Evolutionary conservation across 1,284 basidiomycete species (phyloP).

Genomic region (Moesziomyces sp.): DNA sequence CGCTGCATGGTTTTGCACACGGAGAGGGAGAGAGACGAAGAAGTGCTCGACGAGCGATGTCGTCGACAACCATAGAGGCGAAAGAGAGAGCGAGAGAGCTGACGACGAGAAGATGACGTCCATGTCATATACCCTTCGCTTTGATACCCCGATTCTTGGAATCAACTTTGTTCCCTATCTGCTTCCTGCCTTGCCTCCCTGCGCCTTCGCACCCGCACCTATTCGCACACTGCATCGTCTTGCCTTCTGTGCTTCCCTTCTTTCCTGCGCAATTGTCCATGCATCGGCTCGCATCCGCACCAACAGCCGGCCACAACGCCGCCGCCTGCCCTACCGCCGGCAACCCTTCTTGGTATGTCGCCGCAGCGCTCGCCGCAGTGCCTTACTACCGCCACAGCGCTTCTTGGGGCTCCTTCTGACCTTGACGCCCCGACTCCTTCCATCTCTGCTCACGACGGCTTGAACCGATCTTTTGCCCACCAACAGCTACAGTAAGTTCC

Average conservation of each 20-base stretch:
- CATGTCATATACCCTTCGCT: conserved; percentile 46
- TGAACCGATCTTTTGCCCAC: background rate
- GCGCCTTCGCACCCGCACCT: background rate
- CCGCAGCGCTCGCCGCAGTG: background rate
- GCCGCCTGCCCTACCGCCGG: conserved; percentile 63
- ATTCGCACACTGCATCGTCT: background rate
- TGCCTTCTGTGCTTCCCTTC: background rate
- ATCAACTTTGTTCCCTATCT: conserved; percentile 8
- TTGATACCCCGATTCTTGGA: conserved; percentile 44
- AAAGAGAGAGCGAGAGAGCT: conserved; percentile 47
- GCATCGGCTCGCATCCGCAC: background rate
- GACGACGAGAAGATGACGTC: conserved; percentile 51
- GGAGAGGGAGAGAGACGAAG: conserved; percentile 1
- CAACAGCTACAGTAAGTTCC: conserved; percentile 35
- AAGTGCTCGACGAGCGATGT: conserved; percentile 20
- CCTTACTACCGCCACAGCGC: no score
- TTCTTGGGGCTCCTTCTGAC: background rate
- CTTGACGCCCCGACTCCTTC: background rate
- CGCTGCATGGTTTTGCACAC: background rate
- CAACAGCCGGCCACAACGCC: conserved; percentile 63
- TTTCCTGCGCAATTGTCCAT: conserved; percentile 1
- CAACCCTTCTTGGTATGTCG: conserved; percentile 59
- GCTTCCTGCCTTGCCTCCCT: background rate
- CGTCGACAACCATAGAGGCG: conserved; percentile 18
- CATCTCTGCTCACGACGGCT: background rate